phyloP scores from a whole-genome alignment of 2,329 filamentous ascomycete species.

The Leptographium galeiforme region DNA sequence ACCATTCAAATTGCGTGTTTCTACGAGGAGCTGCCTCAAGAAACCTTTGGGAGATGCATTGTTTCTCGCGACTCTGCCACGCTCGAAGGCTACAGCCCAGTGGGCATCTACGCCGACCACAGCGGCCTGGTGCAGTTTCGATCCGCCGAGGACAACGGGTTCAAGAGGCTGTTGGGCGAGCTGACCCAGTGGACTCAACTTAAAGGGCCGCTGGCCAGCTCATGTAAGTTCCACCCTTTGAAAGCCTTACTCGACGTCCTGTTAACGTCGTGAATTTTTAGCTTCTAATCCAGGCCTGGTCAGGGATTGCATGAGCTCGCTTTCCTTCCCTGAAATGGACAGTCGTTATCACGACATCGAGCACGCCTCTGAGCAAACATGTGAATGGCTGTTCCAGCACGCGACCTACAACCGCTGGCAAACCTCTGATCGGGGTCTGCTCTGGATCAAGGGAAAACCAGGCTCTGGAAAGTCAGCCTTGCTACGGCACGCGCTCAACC shows the following conservation, averaged over 20 bases:
- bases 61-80: background rate
- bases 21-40: background rate
- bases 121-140: conserved; percentile 20
- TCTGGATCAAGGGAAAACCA: conserved; percentile 27
- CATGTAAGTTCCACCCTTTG: background rate
- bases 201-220: background rate
- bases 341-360: background rate
- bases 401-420: background rate
- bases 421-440: conserved; percentile 12
- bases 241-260: background rate
- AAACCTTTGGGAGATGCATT: background rate
- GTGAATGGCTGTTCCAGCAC: background rate
- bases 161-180: background rate
- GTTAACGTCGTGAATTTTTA: background rate
- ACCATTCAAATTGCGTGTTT: background rate
- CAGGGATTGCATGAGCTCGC: background rate
- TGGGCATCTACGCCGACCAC: conserved; percentile 19
- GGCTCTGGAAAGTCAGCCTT: conserved; percentile 16
- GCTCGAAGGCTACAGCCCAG: conserved; percentile 4
- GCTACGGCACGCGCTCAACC: conserved; percentile 17
- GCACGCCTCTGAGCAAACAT: background rate
- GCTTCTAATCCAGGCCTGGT: background rate
- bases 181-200: background rate
- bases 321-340: background rate
- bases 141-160: conserved; percentile 12